Evolutionary conservation across 495 filamentous ascomycete species (phyloP).

Genomic region (Aspergillus egyptiacus): DNA sequence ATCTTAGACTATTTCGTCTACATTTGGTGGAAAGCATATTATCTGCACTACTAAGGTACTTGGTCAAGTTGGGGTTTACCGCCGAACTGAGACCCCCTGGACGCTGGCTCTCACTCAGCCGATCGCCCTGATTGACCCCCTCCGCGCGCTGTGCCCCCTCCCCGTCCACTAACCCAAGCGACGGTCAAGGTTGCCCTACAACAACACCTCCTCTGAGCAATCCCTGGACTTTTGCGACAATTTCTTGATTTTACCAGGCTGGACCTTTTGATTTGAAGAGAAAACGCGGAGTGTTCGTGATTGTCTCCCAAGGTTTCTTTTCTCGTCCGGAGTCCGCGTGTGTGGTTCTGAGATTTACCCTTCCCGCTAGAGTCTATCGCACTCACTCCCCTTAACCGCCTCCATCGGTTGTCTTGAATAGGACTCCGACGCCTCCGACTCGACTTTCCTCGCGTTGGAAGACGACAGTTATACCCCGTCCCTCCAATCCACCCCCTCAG

Average conservation of each 20-base stretch:
- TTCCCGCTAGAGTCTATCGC: slow-evolving; percentile 23
- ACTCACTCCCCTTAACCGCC: slow-evolving; percentile 24
- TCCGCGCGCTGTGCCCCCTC: slow-evolving; percentile 10
- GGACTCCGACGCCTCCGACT: slow-evolving; percentile 10
- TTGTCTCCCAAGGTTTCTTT: background rate
- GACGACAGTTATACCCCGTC: slow-evolving; percentile 6
- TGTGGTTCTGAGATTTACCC: slow-evolving; percentile 21
- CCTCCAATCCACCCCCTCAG: background rate
- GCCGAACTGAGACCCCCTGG: slow-evolving; percentile 8
- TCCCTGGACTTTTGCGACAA: slow-evolving; percentile 5
- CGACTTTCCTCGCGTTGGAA: background rate
- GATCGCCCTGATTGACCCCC: slow-evolving; percentile 16
- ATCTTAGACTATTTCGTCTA: too few relatives aligned
- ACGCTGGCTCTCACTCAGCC: slow-evolving; percentile 10
- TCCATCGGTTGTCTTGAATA: slow-evolving; percentile 15
- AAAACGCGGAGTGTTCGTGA: slow-evolving; percentile 7
- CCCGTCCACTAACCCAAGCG: slow-evolving; percentile 6
- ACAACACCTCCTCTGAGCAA: slow-evolving; percentile 6
- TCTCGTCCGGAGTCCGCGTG: slow-evolving; percentile 11
- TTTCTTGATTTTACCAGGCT: slow-evolving; percentile 13
- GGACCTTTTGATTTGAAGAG: slow-evolving; percentile 18
- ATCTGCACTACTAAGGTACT: background rate
- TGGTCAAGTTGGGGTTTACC: too few relatives aligned
- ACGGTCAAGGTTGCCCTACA: slow-evolving; percentile 15
- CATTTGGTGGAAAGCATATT: too few relatives aligned